Evolutionary conservation across 805 yeast species (phyloP), one percentile per base, ranked within the genome.

Genomic region (Yamadazyma philogaea): DNA sequence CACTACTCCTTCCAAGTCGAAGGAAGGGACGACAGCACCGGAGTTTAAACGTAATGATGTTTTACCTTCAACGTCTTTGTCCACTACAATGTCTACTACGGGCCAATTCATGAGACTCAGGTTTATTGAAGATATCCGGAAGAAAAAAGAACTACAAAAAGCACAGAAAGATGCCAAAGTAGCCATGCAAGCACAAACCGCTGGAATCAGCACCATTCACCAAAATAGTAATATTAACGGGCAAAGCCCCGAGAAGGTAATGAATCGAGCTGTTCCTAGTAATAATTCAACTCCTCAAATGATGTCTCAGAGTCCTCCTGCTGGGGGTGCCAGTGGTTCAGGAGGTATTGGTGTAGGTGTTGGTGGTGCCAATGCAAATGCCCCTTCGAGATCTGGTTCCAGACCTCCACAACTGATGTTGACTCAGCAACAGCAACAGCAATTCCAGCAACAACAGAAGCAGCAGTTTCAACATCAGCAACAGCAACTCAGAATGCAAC

Each of bases 41-140:
- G 51, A 48, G 10, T 30, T 36, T 15, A 48, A 40, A 19, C 43
- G 46, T 19, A 8, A 34, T 6, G 48, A 48, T 8, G 37, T 30
- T 11, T 32, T 48, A 7, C 18, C 30, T 2, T 36, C 46, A 1
- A 19, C 41, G 14, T 22, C 37, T 10, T 12, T 17, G 6, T 21
- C 48, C n/a, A 37, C 44, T 2, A 40, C 39, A 31, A 33, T 31
- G 14, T 34, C 47, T 3, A 44, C 48, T 16, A 42, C 52, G 4
- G 52, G 52, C n/a, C 95, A 89, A 61, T 93, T 93, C 61, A 79
- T 87, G 74, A 78, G 98, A 50, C 68, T 91, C 39, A 75, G 95
- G 49, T 88, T 90, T 54, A 84, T 91, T 45, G 98, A 91, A 60
- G 93, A 85, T 63, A 80, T 86, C 65, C 72, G 95, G 42, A 72